Evolutionary conservation across 1,139 yeast species (phyloP).

Genomic region (Arxiozyma slooffiae): DNA sequence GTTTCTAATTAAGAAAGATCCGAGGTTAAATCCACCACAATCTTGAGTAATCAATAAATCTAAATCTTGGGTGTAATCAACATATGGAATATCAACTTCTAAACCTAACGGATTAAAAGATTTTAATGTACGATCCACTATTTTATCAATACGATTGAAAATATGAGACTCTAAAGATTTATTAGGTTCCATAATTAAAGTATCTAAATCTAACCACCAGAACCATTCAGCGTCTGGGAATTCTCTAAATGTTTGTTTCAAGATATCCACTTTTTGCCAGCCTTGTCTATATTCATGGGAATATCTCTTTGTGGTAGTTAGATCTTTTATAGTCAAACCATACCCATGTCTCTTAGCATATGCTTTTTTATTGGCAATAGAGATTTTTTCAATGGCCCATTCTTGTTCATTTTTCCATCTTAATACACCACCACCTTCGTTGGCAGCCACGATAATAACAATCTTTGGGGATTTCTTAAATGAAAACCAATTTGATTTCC

Average conservation of each 20-base stretch:
- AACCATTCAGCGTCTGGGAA: slow-evolving; percentile 96
- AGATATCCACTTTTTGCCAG: slow-evolving; percentile 92
- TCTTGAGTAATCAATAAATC: slow-evolving; percentile 86
- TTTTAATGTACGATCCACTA: slow-evolving; percentile 60
- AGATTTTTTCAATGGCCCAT: slow-evolving; percentile 91
- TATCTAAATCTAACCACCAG: slow-evolving; percentile 96
- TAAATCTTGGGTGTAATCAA: slow-evolving; percentile 58
- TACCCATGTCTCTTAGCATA: slow-evolving; percentile 88
- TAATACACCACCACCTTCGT: slow-evolving; percentile 95
- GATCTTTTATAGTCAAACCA: slow-evolving; percentile 78
- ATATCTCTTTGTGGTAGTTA: slow-evolving; percentile 78
- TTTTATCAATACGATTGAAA: slow-evolving; percentile 54
- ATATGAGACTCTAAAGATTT: slow-evolving; percentile 71
- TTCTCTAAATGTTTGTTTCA: slow-evolving; percentile 93
- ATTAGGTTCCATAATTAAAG: slow-evolving; percentile 93
- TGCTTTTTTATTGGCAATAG: slow-evolving; percentile 79
- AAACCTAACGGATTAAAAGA: slow-evolving; percentile 69
- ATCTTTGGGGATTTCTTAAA: slow-evolving; percentile 40
- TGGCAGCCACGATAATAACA: slow-evolving; percentile 86
- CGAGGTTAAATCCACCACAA: slow-evolving; percentile 93
- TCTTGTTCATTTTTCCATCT: slow-evolving; percentile 97
- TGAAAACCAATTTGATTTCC: slow-evolving; percentile 5
- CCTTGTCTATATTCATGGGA: slow-evolving; percentile 97
- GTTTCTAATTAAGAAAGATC: slow-evolving; percentile 76
- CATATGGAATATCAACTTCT: slow-evolving; percentile 61